Evolutionary conservation across 116 monocot species (phyloP).

Genomic region (Trichopus zeylanicus): DNA sequence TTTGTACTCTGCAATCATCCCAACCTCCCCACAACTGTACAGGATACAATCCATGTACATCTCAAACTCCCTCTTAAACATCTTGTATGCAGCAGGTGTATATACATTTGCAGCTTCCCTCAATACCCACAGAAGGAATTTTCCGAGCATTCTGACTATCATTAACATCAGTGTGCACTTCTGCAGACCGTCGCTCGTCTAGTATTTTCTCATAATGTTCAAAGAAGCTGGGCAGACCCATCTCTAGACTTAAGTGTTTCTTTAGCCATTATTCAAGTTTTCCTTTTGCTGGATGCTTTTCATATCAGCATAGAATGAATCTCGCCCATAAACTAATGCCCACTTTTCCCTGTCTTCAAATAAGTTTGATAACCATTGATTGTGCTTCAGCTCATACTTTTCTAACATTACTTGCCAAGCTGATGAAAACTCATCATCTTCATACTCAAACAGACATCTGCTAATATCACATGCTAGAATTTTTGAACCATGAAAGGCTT

Average conservation of each 20-base stretch:
- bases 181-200: neutral
- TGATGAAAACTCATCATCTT: slow-evolving; percentile 3
- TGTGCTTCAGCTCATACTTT: slow-evolving; percentile 4
- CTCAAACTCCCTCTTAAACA: slow-evolving; percentile 8
- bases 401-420: slow-evolving; percentile 2
- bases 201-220: slow-evolving; percentile 1
- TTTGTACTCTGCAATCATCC: neutral
- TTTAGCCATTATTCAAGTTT: slow-evolving; percentile 1
- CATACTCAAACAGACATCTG: neutral
- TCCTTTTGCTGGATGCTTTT: neutral
- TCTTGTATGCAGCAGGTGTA: neutral
- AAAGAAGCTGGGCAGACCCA: neutral
- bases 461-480: neutral
- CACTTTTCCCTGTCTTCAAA: slow-evolving; percentile 1
- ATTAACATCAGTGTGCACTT: slow-evolving; percentile 2
- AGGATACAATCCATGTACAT: neutral
- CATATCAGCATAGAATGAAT: slow-evolving; percentile 7
- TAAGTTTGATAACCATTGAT: slow-evolving; percentile 3
- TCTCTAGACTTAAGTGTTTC: neutral
- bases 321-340: neutral
- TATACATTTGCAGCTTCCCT: slow-evolving; percentile 6
- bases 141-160: neutral
- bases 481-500: neutral
- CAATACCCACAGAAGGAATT: slow-evolving; percentile 1
- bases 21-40: slow-evolving; percentile 6